A percentile compares a stretch with the other conserved stretches of the same genome.
Conservation (phyloP, 164 flowering plant genomes). For the Paratinospora sagittata region DNA sequence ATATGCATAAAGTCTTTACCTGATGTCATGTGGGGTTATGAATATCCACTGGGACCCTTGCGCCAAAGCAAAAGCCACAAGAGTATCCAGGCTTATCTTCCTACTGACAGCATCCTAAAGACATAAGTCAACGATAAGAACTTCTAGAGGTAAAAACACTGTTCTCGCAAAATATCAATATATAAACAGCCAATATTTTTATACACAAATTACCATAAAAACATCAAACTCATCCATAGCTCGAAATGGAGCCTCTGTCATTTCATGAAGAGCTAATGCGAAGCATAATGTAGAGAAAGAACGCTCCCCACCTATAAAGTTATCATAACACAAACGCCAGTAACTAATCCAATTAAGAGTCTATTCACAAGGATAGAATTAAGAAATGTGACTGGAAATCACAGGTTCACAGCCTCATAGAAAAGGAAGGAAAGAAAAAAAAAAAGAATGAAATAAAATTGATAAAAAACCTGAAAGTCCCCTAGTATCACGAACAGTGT, state of each 20-base stretch:
- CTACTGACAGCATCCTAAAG: constrained; percentile 95
- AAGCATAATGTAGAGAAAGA: constrained; percentile 93
- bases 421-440: background rate
- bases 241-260: constrained; percentile 91
- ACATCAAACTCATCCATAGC: constrained; percentile 99
- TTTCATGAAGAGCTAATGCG: constrained; percentile 87
- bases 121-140: constrained; percentile 8
- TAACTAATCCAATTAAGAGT: background rate
- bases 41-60: constrained; percentile 95
- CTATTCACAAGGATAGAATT: background rate
- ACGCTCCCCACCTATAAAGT: constrained; percentile 77
- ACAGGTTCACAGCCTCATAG: background rate
- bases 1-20: constrained; percentile 41
- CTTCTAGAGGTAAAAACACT: background rate
- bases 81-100: constrained; percentile 86
- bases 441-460: background rate
- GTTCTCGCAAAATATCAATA: background rate
- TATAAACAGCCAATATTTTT: background rate
- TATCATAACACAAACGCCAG: background rate
- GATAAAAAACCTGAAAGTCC: constrained; percentile 66
- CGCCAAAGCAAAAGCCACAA: constrained; percentile 77
- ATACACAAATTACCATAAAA: constrained; percentile 65
- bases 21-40: constrained; percentile 96
- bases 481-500: constrained; percentile 73
- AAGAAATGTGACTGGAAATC: background rate